Evolutionary conservation across 139 green algal genomes (phyloP).

Genomic region (Chlorokybus atmophyticus): DNA sequence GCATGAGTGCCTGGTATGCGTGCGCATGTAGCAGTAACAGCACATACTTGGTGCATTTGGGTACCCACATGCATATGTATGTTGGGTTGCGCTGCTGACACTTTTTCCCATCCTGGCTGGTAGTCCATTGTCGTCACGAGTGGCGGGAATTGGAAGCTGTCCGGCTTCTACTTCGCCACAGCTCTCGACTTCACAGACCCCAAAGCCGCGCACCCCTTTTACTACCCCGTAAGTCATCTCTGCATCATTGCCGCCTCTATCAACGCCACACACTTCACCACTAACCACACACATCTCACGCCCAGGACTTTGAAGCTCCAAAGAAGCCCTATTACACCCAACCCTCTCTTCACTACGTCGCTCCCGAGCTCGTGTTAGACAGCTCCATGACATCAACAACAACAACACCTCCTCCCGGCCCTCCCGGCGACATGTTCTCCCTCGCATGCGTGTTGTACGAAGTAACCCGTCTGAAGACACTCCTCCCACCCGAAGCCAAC

Average conservation of each 20-base stretch:
- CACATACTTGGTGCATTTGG: too few relatives aligned
- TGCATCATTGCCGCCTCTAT: too few relatives aligned
- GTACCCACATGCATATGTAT: too few relatives aligned
- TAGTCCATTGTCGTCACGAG: neutral
- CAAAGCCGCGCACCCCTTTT: neutral
- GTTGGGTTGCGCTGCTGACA: too few relatives aligned
- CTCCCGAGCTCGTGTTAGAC: conserved; percentile 60
- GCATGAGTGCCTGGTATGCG: too few relatives aligned
- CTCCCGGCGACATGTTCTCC: conserved; percentile 52
- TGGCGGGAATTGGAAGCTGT: conserved; percentile 1
- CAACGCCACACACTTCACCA: too few relatives aligned
- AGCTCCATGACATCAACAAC: too few relatives aligned
- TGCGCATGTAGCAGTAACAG: too few relatives aligned
- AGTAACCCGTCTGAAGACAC: conserved; percentile 5
- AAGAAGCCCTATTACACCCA: conserved; percentile 10
- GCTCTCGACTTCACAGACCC: too few relatives aligned
- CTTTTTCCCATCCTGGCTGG: too few relatives aligned
- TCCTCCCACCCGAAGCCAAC: neutral
- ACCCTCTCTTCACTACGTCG: conserved; percentile 47
- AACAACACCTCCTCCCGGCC: neutral
- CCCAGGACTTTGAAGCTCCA: too few relatives aligned
- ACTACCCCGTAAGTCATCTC: neutral
- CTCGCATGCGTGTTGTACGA: conserved; percentile 44
- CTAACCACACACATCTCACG: neutral
- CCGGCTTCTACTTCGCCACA: neutral